phyloP scores from a whole-genome alignment of 306 rosid genomes.

The Carpinus viminea region DNA sequence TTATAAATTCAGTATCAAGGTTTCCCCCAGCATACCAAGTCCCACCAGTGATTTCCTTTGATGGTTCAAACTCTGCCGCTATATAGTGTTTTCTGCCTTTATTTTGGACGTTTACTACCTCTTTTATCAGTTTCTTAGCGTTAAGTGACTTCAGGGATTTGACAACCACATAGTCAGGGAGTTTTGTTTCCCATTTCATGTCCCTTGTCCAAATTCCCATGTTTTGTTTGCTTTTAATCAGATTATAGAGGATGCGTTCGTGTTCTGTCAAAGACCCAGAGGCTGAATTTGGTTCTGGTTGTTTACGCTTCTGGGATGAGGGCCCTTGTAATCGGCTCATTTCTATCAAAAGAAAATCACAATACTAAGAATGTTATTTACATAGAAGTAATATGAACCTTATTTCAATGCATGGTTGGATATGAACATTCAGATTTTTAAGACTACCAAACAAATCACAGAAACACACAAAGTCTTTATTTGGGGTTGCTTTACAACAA shows the following conservation, averaged over 20 bases:
- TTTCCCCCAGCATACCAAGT: slow-evolving; percentile 61
- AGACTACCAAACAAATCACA: not conserved
- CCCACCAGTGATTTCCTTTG: slow-evolving; percentile 70
- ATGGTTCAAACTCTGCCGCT: slow-evolving; percentile 70
- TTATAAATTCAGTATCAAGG: slow-evolving; percentile 51
- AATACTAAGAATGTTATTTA: not conserved
- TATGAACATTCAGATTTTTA: not conserved
- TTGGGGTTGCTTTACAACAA: not conserved
- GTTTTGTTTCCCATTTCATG: slow-evolving; percentile 51
- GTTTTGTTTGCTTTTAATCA: slow-evolving; percentile 51
- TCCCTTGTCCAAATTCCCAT: slow-evolving; percentile 68
- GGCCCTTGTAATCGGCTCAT: slow-evolving; percentile 53
- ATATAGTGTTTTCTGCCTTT: slow-evolving; percentile 72
- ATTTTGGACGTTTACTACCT: slow-evolving; percentile 59
- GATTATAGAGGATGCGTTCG: slow-evolving; percentile 46
- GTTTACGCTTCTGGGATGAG: slow-evolving; percentile 54
- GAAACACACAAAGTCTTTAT: not conserved
- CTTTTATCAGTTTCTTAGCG: slow-evolving; percentile 58
- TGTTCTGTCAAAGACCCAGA: slow-evolving; percentile 41
- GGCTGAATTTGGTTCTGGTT: slow-evolving; percentile 35
- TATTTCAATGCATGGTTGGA: not conserved
- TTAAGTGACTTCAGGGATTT: slow-evolving; percentile 54
- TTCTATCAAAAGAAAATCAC: slow-evolving; percentile 26
- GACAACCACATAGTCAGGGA: slow-evolving; percentile 39
- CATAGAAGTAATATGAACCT: not conserved